Evolutionary conservation across 2,329 filamentous ascomycete species (phyloP).

Genomic region (Chrysoporthe austroafricana): DNA sequence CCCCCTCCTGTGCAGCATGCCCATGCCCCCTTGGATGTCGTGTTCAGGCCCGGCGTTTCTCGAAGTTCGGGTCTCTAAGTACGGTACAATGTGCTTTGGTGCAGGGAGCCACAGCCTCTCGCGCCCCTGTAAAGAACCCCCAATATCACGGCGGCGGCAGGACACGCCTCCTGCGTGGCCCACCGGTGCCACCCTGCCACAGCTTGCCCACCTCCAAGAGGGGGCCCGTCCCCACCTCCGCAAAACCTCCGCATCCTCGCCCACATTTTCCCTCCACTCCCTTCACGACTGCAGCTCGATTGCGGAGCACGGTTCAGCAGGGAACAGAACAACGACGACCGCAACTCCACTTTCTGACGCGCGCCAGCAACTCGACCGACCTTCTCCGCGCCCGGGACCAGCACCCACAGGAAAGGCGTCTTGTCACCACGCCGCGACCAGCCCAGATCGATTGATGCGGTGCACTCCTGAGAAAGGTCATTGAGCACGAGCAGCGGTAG

Average conservation of each 20-base stretch:
- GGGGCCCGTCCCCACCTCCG: conserved; percentile 27
- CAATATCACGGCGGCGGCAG: too few species aligned
- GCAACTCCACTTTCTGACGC: conserved; percentile 16
- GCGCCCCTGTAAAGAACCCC: too few species aligned
- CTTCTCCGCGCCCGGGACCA: conserved; percentile 9
- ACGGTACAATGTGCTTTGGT: neutral
- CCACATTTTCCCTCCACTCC: conserved; percentile 20
- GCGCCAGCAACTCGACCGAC: conserved; percentile 1
- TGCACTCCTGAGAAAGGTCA: neutral
- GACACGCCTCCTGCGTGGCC: neutral
- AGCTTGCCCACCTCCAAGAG: conserved; percentile 11
- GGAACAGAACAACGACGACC: conserved; percentile 12
- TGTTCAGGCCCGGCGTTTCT: neutral
- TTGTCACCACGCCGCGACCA: neutral
- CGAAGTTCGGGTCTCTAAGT: neutral
- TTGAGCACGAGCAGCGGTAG: neutral
- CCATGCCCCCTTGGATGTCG: neutral
- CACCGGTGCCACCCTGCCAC: neutral
- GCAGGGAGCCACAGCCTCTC: too few species aligned
- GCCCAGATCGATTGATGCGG: neutral
- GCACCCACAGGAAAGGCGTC: neutral
- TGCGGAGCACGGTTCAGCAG: conserved; percentile 19
- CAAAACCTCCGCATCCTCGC: conserved; percentile 29
- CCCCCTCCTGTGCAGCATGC: neutral
- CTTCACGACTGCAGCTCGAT: conserved; percentile 10